Evolutionary conservation across 2,329 filamentous ascomycete species (phyloP).

Genomic region (Colletotrichum viniferum): DNA sequence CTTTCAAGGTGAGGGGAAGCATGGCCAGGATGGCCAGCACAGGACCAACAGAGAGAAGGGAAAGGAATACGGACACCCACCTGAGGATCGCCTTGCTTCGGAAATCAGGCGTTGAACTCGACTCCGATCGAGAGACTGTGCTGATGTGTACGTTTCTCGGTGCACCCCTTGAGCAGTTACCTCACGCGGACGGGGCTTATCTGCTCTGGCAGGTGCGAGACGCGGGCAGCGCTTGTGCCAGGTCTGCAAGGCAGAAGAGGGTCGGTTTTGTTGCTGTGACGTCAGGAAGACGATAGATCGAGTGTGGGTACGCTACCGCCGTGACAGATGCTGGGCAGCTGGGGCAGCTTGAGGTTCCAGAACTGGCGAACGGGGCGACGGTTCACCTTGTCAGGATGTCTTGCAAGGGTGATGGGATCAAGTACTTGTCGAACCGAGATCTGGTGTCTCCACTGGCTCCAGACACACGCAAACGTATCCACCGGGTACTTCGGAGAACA

Average conservation of each 20-base stretch:
- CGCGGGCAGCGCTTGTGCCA: background rate
- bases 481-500: conserved; percentile 6
- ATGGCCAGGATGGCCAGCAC: background rate
- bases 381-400: conserved; percentile 11
- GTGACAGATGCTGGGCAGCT: background rate
- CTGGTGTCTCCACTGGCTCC: conserved; percentile 8
- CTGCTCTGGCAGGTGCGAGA: background rate
- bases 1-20: background rate
- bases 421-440: conserved; percentile 14
- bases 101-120: background rate
- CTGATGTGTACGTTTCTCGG: conserved; percentile 1
- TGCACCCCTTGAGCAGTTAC: background rate
- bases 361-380: conserved; percentile 10
- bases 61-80: conserved; percentile 17
- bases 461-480: conserved; percentile 15
- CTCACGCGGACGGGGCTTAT: background rate
- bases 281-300: conserved; percentile 1
- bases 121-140: background rate
- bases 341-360: conserved; percentile 12
- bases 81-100: conserved; percentile 9
- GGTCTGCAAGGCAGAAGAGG: conserved; percentile 1
- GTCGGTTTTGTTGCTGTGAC: conserved; percentile 3
- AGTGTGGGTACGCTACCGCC: conserved; percentile 3
- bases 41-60: background rate
- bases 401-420: conserved; percentile 13